Base-by-base conservation (phyloP, 805 yeast genomes). In the Candida lessepsii region DNA sequence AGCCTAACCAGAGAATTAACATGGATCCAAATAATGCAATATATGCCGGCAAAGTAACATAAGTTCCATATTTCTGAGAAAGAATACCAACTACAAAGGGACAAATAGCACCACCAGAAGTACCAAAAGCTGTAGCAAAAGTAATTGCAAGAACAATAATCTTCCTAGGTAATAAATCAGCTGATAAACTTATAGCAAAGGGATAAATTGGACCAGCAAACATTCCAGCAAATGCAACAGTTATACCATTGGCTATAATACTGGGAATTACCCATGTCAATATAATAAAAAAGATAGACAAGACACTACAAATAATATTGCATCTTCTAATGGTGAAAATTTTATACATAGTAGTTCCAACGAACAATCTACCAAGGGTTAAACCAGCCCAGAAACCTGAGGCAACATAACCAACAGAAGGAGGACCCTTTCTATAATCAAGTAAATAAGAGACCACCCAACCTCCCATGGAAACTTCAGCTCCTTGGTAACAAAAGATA, bases 341-440 rank as follows among this genome's bases (percentile, higher is more conserved):
- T 30, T 58, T 60, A 38, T 69, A 68, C 13, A 70, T 48, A 0
- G 56, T 45, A 18, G 67, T 58, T 1, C 78, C 73, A 3, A 83
- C 57, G 2, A 65, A 47, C 25, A 83, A 56, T 46, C 91, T 63
- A 0, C 90, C 90, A 10, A 73, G 45, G 0, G 89, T 78, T 17
- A 83, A 55, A 1, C 91, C 91, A 16, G 75, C 73, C 88, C 89
- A 83, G 54, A 74, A 83, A n/a, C 86, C 83, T 3, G 87, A 75
- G 0, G 83, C 78, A 9, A 82, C 77, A 50, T 76, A 80, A 8
- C 88, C 83, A 54, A 79, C 75, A 16, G 63, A 55, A 1, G 64
- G 47, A 29, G 67, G 62, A n/a, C 79, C 79, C 10, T 69, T 57
- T 43, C 85, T 73, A 36, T 78, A 73, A 18, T 71, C 74, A 29